Conservation (phyloP, 1,284 basidiomycete genomes). For the Rhodotorula sp. region DNA sequence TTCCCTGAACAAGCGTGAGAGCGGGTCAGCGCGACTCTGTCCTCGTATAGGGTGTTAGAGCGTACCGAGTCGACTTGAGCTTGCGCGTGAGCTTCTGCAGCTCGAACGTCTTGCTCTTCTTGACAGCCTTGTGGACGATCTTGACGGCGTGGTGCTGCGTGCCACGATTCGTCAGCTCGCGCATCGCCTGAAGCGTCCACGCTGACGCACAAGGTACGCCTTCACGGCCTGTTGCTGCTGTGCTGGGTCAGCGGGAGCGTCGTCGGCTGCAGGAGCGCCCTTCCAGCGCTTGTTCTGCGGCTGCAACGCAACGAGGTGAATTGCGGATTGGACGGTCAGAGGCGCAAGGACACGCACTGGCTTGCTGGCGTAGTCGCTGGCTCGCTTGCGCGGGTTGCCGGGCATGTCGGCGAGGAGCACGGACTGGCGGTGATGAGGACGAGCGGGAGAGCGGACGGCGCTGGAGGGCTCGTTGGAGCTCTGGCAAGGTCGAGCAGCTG, state of each 20-base stretch:
- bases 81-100: conserved; percentile 79
- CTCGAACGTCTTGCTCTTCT: conserved; percentile 80
- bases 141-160: conserved; percentile 67
- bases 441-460: too few relatives aligned
- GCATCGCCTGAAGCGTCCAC: accelerated
- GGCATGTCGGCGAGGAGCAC: background rate
- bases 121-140: conserved; percentile 68
- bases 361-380: background rate
- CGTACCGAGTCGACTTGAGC: conserved; percentile 69
- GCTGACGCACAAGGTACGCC: conserved; percentile 11
- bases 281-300: conserved; percentile 9
- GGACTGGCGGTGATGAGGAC: background rate
- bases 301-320: background rate
- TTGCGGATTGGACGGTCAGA: too few relatives aligned
- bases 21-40: background rate
- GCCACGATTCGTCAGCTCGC: background rate
- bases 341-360: background rate
- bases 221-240: background rate
- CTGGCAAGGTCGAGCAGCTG: background rate
- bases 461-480: too few relatives aligned
- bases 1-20: conserved; percentile 42
- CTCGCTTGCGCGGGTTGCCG: background rate
- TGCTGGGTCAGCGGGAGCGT: background rate
- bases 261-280: background rate
- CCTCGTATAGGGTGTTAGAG: conserved; percentile 1